phyloP scores from a whole-genome alignment of 2,329 filamentous ascomycete species.

The Monilinia fructigena region DNA sequence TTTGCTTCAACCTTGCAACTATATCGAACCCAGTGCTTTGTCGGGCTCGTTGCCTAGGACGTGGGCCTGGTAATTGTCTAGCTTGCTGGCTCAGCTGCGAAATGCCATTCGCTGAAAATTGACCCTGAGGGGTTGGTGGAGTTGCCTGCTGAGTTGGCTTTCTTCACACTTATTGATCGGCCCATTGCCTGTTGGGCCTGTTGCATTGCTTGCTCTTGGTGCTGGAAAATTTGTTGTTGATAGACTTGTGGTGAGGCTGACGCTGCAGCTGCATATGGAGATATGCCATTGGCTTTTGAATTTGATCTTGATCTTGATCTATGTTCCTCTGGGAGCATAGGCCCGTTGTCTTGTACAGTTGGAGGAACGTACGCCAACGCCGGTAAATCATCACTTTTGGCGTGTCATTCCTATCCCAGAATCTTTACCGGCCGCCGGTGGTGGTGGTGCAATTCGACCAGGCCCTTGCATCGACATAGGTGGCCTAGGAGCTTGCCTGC shows the following conservation, averaged over 20 bases:
- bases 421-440: conserved; percentile 58
- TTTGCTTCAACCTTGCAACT: conserved; percentile 76
- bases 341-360: conserved; percentile 30
- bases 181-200: conserved; percentile 42
- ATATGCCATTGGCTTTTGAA: conserved; percentile 57
- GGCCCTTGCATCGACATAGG: conserved; percentile 71
- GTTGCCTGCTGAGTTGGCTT: conserved; percentile 48
- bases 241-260: conserved; percentile 45
- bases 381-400: conserved; percentile 53
- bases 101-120: conserved; percentile 42
- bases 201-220: conserved; percentile 78
- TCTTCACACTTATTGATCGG: conserved; percentile 37
- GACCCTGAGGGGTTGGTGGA: conserved; percentile 54
- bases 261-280: conserved; percentile 37
- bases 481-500: conserved; percentile 83
- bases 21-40: conserved; percentile 83
- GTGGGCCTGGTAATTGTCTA: conserved; percentile 52
- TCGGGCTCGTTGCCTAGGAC: conserved; percentile 74
- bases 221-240: conserved; percentile 66
- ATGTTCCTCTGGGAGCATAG: conserved; percentile 64
- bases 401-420: conserved; percentile 63
- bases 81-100: conserved; percentile 40
- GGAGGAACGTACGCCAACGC: conserved; percentile 40
- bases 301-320: conserved; percentile 69
- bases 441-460: conserved; percentile 55